Conservation (phyloP, 2,329 filamentous ascomycete species). For the Aspergillus glaucus region DNA sequence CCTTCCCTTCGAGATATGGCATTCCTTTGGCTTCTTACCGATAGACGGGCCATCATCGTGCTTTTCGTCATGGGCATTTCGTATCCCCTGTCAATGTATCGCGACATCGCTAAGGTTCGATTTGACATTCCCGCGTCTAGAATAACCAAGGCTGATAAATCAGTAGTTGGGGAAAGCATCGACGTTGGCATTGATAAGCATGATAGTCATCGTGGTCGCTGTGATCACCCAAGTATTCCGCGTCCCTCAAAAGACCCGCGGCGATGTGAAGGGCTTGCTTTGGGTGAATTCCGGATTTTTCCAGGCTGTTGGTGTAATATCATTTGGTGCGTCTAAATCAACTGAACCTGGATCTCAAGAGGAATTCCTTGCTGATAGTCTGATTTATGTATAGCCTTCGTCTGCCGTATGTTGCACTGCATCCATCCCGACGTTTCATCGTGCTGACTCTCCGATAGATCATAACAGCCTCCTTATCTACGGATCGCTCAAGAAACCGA, state of each 20-base stretch:
- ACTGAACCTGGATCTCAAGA: background rate
- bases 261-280: slow-evolving; percentile 63
- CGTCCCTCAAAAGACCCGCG: slow-evolving; percentile 65
- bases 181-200: slow-evolving; percentile 84
- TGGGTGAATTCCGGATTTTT: slow-evolving; percentile 84
- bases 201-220: slow-evolving; percentile 82
- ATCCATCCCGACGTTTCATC: background rate
- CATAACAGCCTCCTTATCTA: slow-evolving; percentile 98
- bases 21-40: slow-evolving; percentile 73
- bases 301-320: slow-evolving; percentile 95
- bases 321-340: slow-evolving; percentile 63
- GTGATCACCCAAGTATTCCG: slow-evolving; percentile 77
- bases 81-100: slow-evolving; percentile 85
- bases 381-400: slow-evolving; percentile 47
- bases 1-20: slow-evolving; percentile 65
- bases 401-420: slow-evolving; percentile 49
- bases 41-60: slow-evolving; percentile 79
- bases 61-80: slow-evolving; percentile 80
- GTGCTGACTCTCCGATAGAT: slow-evolving; percentile 42
- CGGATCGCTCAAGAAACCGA: slow-evolving; percentile 86
- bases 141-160: slow-evolving; percentile 23
- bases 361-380: slow-evolving; percentile 24
- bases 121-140: background rate
- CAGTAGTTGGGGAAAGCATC: slow-evolving; percentile 86
- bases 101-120: slow-evolving; percentile 89